Conservation (phyloP, 805 yeast genomes). For the Schwanniomyces occidentalis region DNA sequence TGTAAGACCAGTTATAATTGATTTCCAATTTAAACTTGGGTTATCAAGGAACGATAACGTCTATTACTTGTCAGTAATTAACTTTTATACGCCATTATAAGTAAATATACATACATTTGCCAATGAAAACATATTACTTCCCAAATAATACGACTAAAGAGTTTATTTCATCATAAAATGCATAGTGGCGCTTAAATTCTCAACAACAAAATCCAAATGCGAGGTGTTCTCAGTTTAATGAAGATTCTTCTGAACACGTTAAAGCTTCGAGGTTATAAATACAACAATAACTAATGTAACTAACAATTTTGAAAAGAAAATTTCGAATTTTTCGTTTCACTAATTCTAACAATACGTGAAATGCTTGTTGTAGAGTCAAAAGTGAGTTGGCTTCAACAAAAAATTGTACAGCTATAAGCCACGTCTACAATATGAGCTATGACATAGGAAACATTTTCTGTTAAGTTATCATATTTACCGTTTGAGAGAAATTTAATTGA, state of each 20-base stretch:
- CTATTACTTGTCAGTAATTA: neutral
- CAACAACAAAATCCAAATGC: no score
- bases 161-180: no score
- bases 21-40: conserved; percentile 79
- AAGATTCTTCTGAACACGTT: no score
- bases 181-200: no score
- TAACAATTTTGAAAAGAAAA: no score
- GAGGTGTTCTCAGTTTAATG: no score
- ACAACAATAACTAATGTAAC: no score
- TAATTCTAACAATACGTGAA: no score
- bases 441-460: conserved; percentile 99
- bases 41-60: conserved; percentile 50
- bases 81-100: neutral
- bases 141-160: no score
- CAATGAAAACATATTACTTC: conserved; percentile 27
- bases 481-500: conserved; percentile 97
- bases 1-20: conserved; percentile 70
- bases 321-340: no score
- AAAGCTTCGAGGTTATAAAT: no score
- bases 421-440: conserved; percentile 99
- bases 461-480: conserved; percentile 98
- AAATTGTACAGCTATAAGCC: conserved; percentile 94
- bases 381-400: conserved; percentile 91
- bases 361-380: no score
- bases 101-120: conserved; percentile 22